Percentiles rank a stretch among this genome's conserved stretches.
Conservation (phyloP, 768 basidiomycete species). For the Collybia mongolica region DNA sequence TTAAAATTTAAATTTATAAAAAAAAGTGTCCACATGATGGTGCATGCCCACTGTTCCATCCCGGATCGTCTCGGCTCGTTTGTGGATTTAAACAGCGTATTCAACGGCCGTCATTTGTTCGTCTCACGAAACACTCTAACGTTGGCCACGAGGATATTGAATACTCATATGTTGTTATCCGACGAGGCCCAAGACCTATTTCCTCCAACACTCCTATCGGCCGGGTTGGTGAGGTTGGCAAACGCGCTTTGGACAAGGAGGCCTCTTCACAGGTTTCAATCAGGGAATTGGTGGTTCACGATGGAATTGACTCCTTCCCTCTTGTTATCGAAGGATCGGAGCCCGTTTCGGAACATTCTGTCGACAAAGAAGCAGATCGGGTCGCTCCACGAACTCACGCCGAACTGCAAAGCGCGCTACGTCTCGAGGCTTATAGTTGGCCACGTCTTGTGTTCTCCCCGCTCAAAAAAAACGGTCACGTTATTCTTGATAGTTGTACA, state of each 20-base stretch:
- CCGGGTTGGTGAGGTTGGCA: slow-evolving; percentile 53
- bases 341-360: slow-evolving; percentile 6
- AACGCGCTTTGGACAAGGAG: slow-evolving; percentile 37
- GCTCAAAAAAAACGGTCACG: slow-evolving; percentile 86
- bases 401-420: slow-evolving; percentile 53
- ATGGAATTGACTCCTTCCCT: slow-evolving; percentile 22
- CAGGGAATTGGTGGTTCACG: slow-evolving; percentile 42
- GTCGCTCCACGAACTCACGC: slow-evolving; percentile 16
- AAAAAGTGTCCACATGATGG: slow-evolving; percentile 87
- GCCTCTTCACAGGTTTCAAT: slow-evolving; percentile 22
- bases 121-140: slow-evolving; percentile 83
- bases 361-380: slow-evolving; percentile 5
- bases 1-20: slow-evolving; percentile 2
- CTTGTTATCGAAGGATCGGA: slow-evolving; percentile 6
- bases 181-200: slow-evolving; percentile 69
- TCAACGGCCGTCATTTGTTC: slow-evolving; percentile 82
- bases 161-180: slow-evolving; percentile 90
- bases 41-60: slow-evolving; percentile 71
- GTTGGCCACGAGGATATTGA: slow-evolving; percentile 83
- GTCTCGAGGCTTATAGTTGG: slow-evolving; percentile 82
- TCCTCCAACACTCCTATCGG: slow-evolving; percentile 37
- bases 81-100: slow-evolving; percentile 90
- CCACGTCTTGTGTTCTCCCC: slow-evolving; percentile 92
- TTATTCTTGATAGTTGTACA: slow-evolving; percentile 88
- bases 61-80: slow-evolving; percentile 49